A percentile compares a stretch with the other conserved stretches of the same genome.
Evolutionary conservation across 768 basidiomycete species (phyloP).

Genomic region (Hemileccinum impolitum): DNA sequence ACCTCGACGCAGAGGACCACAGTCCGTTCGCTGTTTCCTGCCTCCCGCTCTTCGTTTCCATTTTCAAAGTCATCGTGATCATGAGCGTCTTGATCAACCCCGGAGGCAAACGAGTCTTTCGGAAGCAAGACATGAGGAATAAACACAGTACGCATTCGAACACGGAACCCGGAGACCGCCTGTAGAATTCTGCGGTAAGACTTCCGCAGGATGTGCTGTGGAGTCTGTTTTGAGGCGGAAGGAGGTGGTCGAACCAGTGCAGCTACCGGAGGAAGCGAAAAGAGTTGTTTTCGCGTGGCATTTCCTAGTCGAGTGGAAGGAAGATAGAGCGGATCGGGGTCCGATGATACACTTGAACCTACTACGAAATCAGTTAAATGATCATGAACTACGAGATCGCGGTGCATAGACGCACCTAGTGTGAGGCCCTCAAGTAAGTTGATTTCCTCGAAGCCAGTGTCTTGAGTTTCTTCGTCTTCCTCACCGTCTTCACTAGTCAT

Average conservation of each 20-base stretch:
- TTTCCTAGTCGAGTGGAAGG: conserved; percentile 72
- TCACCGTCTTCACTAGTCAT: conserved; percentile 13
- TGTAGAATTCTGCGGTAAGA: conserved; percentile 78
- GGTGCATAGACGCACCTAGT: conserved; percentile 45
- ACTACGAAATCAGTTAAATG: not conserved
- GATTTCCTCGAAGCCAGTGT: conserved; percentile 60
- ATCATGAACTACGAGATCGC: not conserved
- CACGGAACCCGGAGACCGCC: conserved; percentile 79
- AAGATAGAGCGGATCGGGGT: conserved; percentile 41
- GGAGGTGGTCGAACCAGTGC: conserved; percentile 43
- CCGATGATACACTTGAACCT: conserved; percentile 47
- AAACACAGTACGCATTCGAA: conserved; percentile 93
- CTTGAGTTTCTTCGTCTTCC: conserved; percentile 36
- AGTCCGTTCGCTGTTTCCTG: conserved; percentile 78
- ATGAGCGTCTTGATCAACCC: conserved; percentile 30
- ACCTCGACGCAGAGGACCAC: conserved; percentile 90
- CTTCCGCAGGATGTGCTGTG: conserved; percentile 74
- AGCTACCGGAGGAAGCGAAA: conserved; percentile 54
- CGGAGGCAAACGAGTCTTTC: conserved; percentile 22
- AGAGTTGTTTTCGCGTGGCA: conserved; percentile 62
- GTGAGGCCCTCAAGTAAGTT: conserved; percentile 65
- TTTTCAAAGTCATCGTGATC: conserved; percentile 41
- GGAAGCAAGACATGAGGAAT: conserved; percentile 80
- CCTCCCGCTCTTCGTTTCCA: conserved; percentile 47
- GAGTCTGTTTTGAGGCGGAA: conserved; percentile 43